Evolutionary conservation across 495 filamentous ascomycete species (phyloP).

Genomic region (Xylaria venustula): DNA sequence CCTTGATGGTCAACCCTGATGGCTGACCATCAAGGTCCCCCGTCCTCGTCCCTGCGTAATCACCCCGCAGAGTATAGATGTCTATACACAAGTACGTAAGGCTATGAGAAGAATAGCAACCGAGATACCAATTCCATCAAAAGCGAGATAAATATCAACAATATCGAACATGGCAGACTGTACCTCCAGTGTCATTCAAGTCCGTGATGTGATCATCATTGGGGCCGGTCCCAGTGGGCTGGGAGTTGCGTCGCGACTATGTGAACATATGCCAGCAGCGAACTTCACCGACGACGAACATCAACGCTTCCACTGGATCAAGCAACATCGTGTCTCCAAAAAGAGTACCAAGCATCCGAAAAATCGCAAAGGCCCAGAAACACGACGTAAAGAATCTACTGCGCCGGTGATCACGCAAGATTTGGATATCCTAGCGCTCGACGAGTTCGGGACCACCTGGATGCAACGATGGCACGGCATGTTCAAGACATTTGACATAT

Average conservation of each 20-base stretch:
- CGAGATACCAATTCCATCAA: neutral
- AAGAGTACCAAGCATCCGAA: conserved; percentile 20
- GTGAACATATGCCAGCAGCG: conserved; percentile 60
- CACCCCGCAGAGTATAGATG: no score
- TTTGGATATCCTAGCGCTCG: conserved; percentile 49
- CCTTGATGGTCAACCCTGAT: conserved; percentile 22
- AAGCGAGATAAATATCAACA: neutral
- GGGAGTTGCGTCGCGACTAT: conserved; percentile 57
- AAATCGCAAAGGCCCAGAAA: conserved; percentile 19
- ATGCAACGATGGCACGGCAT: conserved; percentile 57
- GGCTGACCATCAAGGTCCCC: conserved; percentile 26
- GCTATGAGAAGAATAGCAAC: conserved; percentile 1
- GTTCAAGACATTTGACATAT: conserved; percentile 56
- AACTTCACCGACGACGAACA: conserved; percentile 68
- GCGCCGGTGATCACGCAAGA: conserved; percentile 24
- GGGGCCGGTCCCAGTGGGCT: conserved; percentile 65
- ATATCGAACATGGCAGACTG: neutral
- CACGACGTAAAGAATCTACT: conserved; percentile 22
- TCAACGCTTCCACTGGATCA: conserved; percentile 63
- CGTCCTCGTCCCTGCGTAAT: neutral
- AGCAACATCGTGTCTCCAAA: conserved; percentile 39
- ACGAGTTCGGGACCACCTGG: conserved; percentile 52
- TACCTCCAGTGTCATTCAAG: conserved; percentile 19
- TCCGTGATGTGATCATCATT: conserved; percentile 60
- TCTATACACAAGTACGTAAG: no score